Percentiles rank a stretch among this genome's conserved stretches.
These are phyloP conservation scores for Neotropicomus parvogracilis DNA, from an alignment of 1,284 basidiomycete species.

Conservation along the genomic window DNA sequence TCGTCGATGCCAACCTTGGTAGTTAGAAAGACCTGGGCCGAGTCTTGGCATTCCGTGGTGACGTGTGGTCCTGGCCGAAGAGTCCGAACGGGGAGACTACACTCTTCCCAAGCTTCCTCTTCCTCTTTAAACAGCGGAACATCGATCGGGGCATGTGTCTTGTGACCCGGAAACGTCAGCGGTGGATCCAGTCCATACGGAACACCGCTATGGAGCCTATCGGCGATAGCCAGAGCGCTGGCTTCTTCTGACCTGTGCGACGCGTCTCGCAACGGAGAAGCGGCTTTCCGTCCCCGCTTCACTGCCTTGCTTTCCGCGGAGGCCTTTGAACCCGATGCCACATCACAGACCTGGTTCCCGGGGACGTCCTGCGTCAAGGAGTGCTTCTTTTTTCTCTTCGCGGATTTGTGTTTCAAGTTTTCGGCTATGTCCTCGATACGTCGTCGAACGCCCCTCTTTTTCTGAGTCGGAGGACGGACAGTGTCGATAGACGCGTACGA, in stretches of 20 bases:
- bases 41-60: neutral
- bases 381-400: slow-evolving; percentile 7
- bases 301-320: neutral
- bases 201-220: slow-evolving; percentile 6
- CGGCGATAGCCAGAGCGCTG: neutral
- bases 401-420: slow-evolving; percentile 2
- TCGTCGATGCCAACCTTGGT: slow-evolving; percentile 7
- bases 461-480: slow-evolving; percentile 5
- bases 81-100: neutral
- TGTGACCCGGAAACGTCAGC: neutral
- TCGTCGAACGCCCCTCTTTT: slow-evolving; percentile 15
- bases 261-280: slow-evolving; percentile 1
- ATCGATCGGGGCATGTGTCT: neutral
- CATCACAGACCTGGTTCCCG: neutral
- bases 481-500: slow-evolving; percentile 23
- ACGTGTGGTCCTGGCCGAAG: neutral
- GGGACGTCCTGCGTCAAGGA: neutral
- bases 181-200: neutral
- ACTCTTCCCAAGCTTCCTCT: neutral
- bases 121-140: neutral
- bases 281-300: neutral
- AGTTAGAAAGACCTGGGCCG: neutral
- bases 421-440: slow-evolving; percentile 19
- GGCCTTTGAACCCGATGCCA: neutral
- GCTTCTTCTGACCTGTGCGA: slow-evolving; percentile 1